Evolutionary conservation across 257 asterid species (phyloP).

Genomic region (Nyctanthes arbortristis): DNA sequence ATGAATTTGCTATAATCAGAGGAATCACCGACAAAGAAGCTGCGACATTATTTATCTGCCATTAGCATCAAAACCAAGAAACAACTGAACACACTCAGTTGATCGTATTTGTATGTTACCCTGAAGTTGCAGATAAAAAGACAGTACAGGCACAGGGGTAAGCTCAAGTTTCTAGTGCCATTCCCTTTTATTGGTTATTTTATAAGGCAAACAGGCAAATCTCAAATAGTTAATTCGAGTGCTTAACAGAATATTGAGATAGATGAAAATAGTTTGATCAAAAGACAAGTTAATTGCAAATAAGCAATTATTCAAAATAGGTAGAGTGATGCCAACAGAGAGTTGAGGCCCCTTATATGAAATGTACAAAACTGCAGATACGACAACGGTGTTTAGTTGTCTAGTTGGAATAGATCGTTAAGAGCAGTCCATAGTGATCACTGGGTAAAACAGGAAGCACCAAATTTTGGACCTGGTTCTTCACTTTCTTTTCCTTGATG

Average conservation of each 20-base stretch:
- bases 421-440: constrained; percentile 87
- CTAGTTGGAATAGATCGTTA: constrained; percentile 52
- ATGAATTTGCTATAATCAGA: background rate
- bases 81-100: no score
- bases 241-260: no score
- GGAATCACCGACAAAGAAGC: no score
- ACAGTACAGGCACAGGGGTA: no score
- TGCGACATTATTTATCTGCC: no score
- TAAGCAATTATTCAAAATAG: background rate
- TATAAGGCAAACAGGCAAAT: background rate
- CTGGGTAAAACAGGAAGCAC: constrained; percentile 91
- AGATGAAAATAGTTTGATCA: background rate
- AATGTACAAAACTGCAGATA: constrained; percentile 24
- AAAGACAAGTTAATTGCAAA: background rate
- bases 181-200: background rate
- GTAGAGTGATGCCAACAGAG: background rate
- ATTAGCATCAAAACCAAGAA: no score
- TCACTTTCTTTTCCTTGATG: constrained; percentile 71
- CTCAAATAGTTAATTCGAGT: no score
- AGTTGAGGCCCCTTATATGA: constrained; percentile 1
- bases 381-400: constrained; percentile 14
- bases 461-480: constrained; percentile 56
- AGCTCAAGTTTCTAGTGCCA: no score
- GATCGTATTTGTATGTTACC: no score
- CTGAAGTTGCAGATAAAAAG: no score